Percentiles rank a stretch among this genome's conserved stretches.
Conservation (phyloP, 371 early-diverging fungal species). For the Rhizopus arrhizus region DNA sequence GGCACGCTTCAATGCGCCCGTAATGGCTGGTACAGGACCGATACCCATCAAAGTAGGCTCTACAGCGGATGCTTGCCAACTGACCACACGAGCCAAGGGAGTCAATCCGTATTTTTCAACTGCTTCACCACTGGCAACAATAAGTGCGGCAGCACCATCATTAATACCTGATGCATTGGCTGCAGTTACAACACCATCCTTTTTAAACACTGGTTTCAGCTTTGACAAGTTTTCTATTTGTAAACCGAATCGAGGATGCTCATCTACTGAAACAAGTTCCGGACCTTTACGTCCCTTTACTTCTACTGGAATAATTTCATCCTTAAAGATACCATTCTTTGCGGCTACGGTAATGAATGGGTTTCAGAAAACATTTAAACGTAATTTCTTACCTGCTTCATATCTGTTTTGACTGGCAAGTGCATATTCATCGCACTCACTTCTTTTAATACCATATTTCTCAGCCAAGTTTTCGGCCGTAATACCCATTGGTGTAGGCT, state of each 20-base stretch:
- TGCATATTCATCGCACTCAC: slow-evolving; percentile 89
- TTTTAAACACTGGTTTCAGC: slow-evolving; percentile 88
- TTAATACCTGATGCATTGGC: slow-evolving; percentile 96
- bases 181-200: slow-evolving; percentile 91
- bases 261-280: slow-evolving; percentile 75
- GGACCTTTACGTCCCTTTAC: slow-evolving; percentile 77
- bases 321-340: slow-evolving; percentile 72
- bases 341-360: slow-evolving; percentile 24
- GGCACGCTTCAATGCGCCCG: slow-evolving; percentile 83
- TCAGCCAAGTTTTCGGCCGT: slow-evolving; percentile 95
- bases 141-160: slow-evolving; percentile 93
- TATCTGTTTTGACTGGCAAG: slow-evolving; percentile 83
- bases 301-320: slow-evolving; percentile 88
- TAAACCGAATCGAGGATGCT: slow-evolving; percentile 88
- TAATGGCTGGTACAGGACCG: slow-evolving; percentile 94
- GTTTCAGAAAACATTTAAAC: not conserved
- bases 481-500: slow-evolving; percentile 90
- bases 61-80: slow-evolving; percentile 85
- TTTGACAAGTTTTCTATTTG: slow-evolving; percentile 79
- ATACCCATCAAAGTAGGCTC: slow-evolving; percentile 88
- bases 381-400: slow-evolving; percentile 60
- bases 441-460: slow-evolving; percentile 79
- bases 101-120: slow-evolving; percentile 78
- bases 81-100: slow-evolving; percentile 87
- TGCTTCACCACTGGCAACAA: slow-evolving; percentile 88